Percentiles rank a stretch among this genome's conserved stretches.
These are phyloP conservation scores for Cryomyces minteri DNA, from an alignment of 495 filamentous ascomycete species.

Conservation along the genomic window DNA sequence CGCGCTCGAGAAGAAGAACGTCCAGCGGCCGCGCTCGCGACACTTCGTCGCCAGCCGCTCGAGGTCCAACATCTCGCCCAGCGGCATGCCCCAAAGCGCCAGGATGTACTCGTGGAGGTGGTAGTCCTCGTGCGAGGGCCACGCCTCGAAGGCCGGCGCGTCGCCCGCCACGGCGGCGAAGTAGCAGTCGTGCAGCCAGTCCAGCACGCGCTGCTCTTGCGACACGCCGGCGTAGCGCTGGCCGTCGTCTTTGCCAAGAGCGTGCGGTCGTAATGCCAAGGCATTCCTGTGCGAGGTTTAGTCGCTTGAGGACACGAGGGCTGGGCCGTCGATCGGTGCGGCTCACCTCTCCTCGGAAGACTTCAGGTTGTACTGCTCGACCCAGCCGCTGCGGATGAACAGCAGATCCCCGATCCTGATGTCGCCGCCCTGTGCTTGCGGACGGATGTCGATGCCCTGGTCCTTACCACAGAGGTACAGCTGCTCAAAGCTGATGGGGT, in stretches of 20 bases:
- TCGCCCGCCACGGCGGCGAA: conserved; percentile 46
- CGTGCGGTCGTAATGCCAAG: conserved; percentile 21
- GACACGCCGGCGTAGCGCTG: conserved; percentile 35
- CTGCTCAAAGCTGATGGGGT: conserved; percentile 39
- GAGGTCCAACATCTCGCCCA: conserved; percentile 44
- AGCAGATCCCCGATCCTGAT: conserved; percentile 48
- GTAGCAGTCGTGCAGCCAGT: conserved; percentile 49
- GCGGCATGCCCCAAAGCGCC: conserved; percentile 41
- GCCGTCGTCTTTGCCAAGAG: conserved; percentile 15
- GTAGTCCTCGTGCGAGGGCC: conserved; percentile 29
- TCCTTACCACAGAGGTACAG: conserved; percentile 38
- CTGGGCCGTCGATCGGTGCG: too few species aligned
- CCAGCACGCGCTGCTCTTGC: conserved; percentile 37
- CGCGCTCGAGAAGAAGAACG: conserved; percentile 33
- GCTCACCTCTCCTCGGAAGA: conserved; percentile 14
- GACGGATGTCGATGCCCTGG: conserved; percentile 36
- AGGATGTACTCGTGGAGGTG: conserved; percentile 44
- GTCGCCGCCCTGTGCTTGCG: conserved; percentile 33
- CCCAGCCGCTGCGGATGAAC: conserved; percentile 47
- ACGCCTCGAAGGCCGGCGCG: conserved; percentile 40
- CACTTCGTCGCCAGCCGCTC: conserved; percentile 30
- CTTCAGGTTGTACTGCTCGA: conserved; percentile 31
- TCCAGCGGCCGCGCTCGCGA: conserved; percentile 29
- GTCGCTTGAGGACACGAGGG: too few species aligned
- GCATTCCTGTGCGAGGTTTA: too few species aligned